Conservation (phyloP, 1,284 basidiomycete genomes). For the Boletellus sp. region DNA sequence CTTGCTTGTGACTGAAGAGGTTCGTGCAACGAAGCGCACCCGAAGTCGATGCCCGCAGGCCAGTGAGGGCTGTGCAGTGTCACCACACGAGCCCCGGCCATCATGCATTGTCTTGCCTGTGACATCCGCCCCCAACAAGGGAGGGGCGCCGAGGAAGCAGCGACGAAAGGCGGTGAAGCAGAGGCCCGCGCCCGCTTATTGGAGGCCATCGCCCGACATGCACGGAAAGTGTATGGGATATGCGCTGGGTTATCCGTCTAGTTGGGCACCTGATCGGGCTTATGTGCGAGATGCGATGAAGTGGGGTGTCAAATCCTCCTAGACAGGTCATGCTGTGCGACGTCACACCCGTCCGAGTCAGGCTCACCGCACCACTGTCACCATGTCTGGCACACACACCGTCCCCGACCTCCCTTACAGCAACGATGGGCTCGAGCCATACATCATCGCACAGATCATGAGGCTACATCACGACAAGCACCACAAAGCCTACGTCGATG, state of each 20-base stretch:
- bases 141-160: constrained; percentile 2
- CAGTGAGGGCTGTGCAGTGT: constrained; percentile 1
- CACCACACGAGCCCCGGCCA: constrained; percentile 25
- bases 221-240: constrained; percentile 30
- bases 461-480: constrained; percentile 86
- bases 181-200: constrained; percentile 25
- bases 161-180: constrained; percentile 17
- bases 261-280: constrained; percentile 20
- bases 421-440: constrained; percentile 87
- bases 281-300: constrained; percentile 29
- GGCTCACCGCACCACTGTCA: constrained; percentile 2
- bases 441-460: constrained; percentile 82
- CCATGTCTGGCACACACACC: constrained; percentile 43
- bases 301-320: constrained; percentile 11
- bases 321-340: constrained; percentile 22
- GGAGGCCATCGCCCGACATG: constrained; percentile 22
- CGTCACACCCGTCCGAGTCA: not conserved
- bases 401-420: constrained; percentile 85
- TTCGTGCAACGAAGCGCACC: constrained; percentile 4
- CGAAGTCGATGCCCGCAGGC: not conserved
- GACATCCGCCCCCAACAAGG: constrained; percentile 2
- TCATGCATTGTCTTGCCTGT: constrained; percentile 22
- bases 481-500: constrained; percentile 78
- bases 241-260: constrained; percentile 31
- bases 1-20: constrained; percentile 24